Percentiles rank a stretch among this genome's conserved stretches.
These are phyloP conservation scores for Rubus parviflorus DNA, from an alignment of 306 rosid genomes.

Conservation along the genomic window DNA sequence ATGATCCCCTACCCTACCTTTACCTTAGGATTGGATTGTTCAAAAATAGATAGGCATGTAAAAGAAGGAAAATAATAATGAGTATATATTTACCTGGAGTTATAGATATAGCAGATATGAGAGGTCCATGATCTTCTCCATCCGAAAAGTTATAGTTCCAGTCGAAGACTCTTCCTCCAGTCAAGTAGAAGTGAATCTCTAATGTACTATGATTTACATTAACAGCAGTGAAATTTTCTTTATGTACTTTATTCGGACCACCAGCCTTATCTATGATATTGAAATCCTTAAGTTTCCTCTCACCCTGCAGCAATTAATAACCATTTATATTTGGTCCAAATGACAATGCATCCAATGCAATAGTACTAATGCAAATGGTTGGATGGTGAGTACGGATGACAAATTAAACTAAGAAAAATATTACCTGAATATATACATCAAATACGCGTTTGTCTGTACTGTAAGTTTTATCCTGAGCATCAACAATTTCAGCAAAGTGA, in stretches of 20 bases:
- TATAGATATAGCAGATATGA: slow-evolving; percentile 9
- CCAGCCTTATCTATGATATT: background rate
- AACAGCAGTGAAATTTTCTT: background rate
- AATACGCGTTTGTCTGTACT: no score
- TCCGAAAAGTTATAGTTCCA: no score
- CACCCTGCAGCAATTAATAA: background rate
- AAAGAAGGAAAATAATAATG: no score
- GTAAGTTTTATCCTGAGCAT: background rate
- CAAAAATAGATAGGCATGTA: no score
- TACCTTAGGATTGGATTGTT: no score
- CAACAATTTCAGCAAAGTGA: slow-evolving; percentile 29
- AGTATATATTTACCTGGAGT: background rate
- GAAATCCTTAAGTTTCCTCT: background rate
- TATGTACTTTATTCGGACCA: background rate
- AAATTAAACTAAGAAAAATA: no score
- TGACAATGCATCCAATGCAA: background rate
- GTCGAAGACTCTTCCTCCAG: no score
- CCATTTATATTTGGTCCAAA: no score
- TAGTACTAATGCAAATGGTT: no score
- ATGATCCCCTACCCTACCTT: no score
- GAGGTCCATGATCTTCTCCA: background rate
- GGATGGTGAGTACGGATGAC: no score
- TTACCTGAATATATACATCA: background rate
- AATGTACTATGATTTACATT: background rate
- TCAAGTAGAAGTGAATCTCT: background rate